Evolutionary conservation across 352 stramenopile species (phyloP).

Genomic region (Globisporangium sylvaticum): DNA sequence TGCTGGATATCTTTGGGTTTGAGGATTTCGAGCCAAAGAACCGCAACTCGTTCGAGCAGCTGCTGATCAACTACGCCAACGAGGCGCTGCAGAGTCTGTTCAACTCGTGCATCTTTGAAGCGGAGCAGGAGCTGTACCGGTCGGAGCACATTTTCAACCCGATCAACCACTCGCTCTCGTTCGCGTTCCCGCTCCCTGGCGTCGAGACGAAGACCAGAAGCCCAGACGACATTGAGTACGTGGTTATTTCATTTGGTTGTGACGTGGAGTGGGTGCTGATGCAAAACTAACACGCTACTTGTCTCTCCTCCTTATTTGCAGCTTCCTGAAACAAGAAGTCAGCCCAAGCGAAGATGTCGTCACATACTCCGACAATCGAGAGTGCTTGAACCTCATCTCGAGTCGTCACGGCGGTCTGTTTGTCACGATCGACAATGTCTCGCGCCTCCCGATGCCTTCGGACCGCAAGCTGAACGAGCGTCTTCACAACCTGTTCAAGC

Average conservation of each 20-base stretch:
- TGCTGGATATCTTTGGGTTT: slow-evolving; percentile 93
- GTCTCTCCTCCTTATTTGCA: slow-evolving; percentile 1
- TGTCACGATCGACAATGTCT: slow-evolving; percentile 82
- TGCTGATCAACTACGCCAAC: slow-evolving; percentile 93
- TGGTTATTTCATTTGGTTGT: neutral
- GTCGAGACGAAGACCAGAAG: slow-evolving; percentile 29
- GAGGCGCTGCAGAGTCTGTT: slow-evolving; percentile 89
- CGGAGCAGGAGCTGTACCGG: slow-evolving; percentile 81
- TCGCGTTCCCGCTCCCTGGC: slow-evolving; percentile 60
- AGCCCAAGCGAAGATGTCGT: slow-evolving; percentile 46
- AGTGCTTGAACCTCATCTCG: slow-evolving; percentile 82
- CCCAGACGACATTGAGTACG: slow-evolving; percentile 33
- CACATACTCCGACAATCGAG: slow-evolving; percentile 80
- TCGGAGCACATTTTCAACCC: slow-evolving; percentile 80
- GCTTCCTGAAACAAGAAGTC: slow-evolving; percentile 37
- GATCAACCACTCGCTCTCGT: slow-evolving; percentile 79
- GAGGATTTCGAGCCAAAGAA: slow-evolving; percentile 88
- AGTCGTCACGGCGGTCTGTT: slow-evolving; percentile 82
- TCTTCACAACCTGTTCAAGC: slow-evolving; percentile 78
- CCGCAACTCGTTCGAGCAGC: slow-evolving; percentile 89
- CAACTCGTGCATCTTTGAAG: slow-evolving; percentile 86
- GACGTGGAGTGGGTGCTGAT: neutral
- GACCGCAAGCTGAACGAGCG: slow-evolving; percentile 87
- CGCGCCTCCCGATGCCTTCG: slow-evolving; percentile 78
- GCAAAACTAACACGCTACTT: neutral